Conservation (phyloP, 2,329 filamentous ascomycete species). For the Clonostachys rosea region DNA sequence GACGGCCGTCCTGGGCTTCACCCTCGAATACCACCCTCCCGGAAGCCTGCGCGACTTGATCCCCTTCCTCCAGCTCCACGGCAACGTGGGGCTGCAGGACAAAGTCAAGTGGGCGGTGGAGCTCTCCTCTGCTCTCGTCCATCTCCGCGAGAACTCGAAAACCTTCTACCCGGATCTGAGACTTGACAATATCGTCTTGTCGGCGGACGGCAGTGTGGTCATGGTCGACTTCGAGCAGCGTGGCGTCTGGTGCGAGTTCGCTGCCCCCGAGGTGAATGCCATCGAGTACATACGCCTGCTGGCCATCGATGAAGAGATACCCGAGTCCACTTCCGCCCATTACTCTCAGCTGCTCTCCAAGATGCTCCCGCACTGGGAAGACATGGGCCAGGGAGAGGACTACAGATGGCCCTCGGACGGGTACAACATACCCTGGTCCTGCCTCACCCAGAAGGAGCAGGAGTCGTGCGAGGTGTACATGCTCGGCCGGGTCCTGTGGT, state of each 20-base stretch:
- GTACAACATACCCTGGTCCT: conserved; percentile 54
- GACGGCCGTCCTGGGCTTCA: conserved; percentile 50
- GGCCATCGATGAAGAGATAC: conserved; percentile 41
- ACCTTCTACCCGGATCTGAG: conserved; percentile 56
- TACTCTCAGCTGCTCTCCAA: conserved; percentile 34
- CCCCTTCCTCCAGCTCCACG: conserved; percentile 42
- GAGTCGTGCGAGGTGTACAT: conserved; percentile 59
- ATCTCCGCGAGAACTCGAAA: conserved; percentile 37
- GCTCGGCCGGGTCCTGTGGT: conserved; percentile 58
- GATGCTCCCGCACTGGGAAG: conserved; percentile 42
- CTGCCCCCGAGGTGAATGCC: conserved; percentile 54
- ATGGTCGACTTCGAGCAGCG: conserved; percentile 61
- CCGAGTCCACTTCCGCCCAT: conserved; percentile 26
- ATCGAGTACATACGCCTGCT: conserved; percentile 54
- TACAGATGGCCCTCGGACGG: conserved; percentile 42
- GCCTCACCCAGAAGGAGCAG: conserved; percentile 43
- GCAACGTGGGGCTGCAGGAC: conserved; percentile 30
- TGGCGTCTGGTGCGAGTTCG: conserved; percentile 59
- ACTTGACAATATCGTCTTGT: conserved; percentile 54
- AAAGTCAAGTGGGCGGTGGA: conserved; percentile 51
- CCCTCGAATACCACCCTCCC: conserved; percentile 45
- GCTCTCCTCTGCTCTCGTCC: conserved; percentile 43
- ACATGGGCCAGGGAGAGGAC: conserved; percentile 29
- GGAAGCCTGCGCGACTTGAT: conserved; percentile 52
- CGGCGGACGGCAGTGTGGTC: conserved; percentile 37